Percentiles rank a stretch among this genome's conserved stretches.
phyloP scores from a whole-genome alignment of 208 protist species.

The Acanthamoeba divionensis region DNA sequence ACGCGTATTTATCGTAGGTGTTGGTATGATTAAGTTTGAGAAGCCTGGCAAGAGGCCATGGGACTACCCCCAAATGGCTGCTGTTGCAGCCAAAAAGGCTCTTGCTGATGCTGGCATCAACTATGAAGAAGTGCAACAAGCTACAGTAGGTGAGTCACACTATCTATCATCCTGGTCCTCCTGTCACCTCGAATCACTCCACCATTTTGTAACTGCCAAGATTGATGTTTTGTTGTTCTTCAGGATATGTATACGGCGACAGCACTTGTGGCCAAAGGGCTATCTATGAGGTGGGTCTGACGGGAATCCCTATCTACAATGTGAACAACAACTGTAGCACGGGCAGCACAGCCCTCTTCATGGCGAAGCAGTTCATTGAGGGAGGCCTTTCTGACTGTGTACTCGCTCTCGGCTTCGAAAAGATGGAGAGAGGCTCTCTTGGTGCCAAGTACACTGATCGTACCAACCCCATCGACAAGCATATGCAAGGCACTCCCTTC shows the following conservation, averaged over 20 bases:
- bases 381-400: constrained; percentile 60
- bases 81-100: constrained; percentile 61
- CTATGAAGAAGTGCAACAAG: constrained; percentile 58
- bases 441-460: constrained; percentile 62
- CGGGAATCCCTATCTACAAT: constrained; percentile 66
- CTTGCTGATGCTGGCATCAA: constrained; percentile 54
- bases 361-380: constrained; percentile 55
- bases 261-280: constrained; percentile 68
- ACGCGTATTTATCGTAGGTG: constrained; percentile 60
- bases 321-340: constrained; percentile 74
- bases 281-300: constrained; percentile 65
- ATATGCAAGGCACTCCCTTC: neutral
- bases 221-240: neutral
- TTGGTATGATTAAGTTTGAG: constrained; percentile 72
- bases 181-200: neutral
- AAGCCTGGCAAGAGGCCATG: constrained; percentile 63
- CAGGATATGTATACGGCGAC: constrained; percentile 65
- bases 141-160: neutral
- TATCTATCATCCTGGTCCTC: neutral
- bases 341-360: constrained; percentile 59
- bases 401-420: constrained; percentile 69
- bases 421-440: constrained; percentile 71
- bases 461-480: constrained; percentile 67
- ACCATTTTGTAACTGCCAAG: neutral
- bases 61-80: constrained; percentile 66